Percentiles rank a stretch among this genome's conserved stretches.
Evolutionary conservation across 2,329 filamentous ascomycete genomes (phyloP).

Genomic region (Cladosporium sp.): DNA sequence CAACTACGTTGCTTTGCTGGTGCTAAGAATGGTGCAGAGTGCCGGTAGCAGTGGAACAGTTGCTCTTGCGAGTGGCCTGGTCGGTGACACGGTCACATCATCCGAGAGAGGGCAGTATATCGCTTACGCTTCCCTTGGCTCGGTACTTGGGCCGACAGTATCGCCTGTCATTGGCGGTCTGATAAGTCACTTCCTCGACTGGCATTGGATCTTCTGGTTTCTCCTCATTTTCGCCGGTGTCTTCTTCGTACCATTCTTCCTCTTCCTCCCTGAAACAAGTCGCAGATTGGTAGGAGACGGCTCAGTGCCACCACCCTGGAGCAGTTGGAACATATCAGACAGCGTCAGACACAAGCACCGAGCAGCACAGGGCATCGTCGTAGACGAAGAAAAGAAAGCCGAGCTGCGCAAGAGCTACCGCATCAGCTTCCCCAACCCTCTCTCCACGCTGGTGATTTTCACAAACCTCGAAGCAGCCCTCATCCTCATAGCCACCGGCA

Average conservation of each 20-base stretch:
- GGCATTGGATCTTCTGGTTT: slow-evolving; percentile 64
- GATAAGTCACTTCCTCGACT: slow-evolving; percentile 60
- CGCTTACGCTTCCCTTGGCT: slow-evolving; percentile 58
- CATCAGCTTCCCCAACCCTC: slow-evolving; percentile 26
- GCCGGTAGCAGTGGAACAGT: slow-evolving; percentile 64
- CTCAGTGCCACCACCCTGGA: slow-evolving; percentile 53
- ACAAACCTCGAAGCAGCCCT: slow-evolving; percentile 33
- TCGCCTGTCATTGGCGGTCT: slow-evolving; percentile 62
- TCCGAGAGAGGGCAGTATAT: slow-evolving; percentile 71
- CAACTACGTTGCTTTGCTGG: slow-evolving; percentile 45
- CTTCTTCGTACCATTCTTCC: slow-evolving; percentile 51
- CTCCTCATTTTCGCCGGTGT: slow-evolving; percentile 49
- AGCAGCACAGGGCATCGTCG: slow-evolving; percentile 16
- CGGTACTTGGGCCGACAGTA: slow-evolving; percentile 47
- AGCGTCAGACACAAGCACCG: slow-evolving; percentile 19
- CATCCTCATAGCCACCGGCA: slow-evolving; percentile 35
- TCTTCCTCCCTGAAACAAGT: slow-evolving; percentile 53
- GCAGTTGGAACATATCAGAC: slow-evolving; percentile 57
- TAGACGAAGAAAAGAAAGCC: slow-evolving; percentile 21
- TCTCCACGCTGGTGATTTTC: slow-evolving; percentile 25
- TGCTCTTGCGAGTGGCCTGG: slow-evolving; percentile 66
- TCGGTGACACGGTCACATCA: slow-evolving; percentile 67
- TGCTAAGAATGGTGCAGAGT: slow-evolving; percentile 60
- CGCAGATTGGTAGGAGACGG: slow-evolving; percentile 57
- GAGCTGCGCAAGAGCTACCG: slow-evolving; percentile 22